Evolutionary conservation across 192 early-diverging fungal genomes (phyloP).

Genomic region (Backusella luteola): DNA sequence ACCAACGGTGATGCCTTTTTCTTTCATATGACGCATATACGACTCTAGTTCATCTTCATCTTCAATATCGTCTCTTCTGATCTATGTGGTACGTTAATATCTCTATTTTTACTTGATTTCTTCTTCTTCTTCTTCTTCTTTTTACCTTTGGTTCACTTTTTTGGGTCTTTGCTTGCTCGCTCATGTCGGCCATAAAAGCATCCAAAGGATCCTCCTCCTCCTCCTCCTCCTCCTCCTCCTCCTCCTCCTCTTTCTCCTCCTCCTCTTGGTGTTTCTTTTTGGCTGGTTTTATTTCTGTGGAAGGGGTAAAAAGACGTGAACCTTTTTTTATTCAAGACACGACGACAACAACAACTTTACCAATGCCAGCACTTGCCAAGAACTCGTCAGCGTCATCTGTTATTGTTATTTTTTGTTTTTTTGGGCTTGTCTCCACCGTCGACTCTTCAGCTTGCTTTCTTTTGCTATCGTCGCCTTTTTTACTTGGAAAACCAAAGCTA

Average conservation of each 20-base stretch:
- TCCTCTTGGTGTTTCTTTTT: conserved; percentile 13
- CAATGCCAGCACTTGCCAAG: conserved; percentile 37
- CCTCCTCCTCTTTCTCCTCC: conserved; percentile 70
- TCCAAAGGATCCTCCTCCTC: conserved; percentile 75
- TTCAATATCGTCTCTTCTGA: conserved; percentile 63
- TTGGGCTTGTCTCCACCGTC: neutral
- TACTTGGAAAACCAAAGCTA: conserved; percentile 24
- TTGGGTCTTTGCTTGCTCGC: conserved; percentile 47
- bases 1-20: conserved; percentile 73
- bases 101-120: conserved; percentile 31
- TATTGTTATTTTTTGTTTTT: neutral
- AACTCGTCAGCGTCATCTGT: conserved; percentile 36
- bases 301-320: neutral
- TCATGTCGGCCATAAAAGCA: conserved; percentile 80
- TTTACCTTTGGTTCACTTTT: conserved; percentile 44
- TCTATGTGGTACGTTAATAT: conserved; percentile 23
- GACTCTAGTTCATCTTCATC: conserved; percentile 77
- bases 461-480: neutral
- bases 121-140: neutral
- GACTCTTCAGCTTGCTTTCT: neutral
- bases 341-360: neutral
- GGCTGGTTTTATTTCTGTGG: neutral
- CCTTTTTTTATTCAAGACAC: conserved; percentile 5
- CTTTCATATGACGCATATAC: conserved; percentile 75
- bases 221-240: conserved; percentile 10